These are phyloP conservation scores for Capronia epimyces DNA, from an alignment of 2,329 filamentous ascomycete genomes.

Conservation along the genomic window DNA sequence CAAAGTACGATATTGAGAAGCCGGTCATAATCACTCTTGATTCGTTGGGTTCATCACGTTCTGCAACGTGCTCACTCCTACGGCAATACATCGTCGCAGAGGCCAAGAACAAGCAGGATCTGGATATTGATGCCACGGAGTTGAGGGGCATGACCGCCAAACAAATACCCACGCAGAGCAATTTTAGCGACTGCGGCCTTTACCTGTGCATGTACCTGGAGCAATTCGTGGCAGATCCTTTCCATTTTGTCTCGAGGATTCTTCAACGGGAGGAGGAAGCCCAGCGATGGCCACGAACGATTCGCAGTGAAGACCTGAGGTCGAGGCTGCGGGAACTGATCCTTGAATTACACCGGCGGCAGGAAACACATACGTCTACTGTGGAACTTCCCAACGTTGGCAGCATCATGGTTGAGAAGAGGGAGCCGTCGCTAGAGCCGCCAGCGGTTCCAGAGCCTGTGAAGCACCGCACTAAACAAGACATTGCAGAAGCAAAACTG, in stretches of 20 bases:
- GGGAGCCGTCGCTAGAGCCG: not conserved
- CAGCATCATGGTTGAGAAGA: constrained; percentile 23
- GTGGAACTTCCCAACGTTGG: constrained; percentile 22
- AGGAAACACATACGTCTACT: constrained; percentile 32
- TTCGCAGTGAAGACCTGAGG: constrained; percentile 23
- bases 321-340: constrained; percentile 24
- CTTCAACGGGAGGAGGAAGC: constrained; percentile 60
- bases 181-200: constrained; percentile 83
- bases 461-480: constrained; percentile 1
- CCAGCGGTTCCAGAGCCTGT: not conserved
- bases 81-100: constrained; percentile 74
- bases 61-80: constrained; percentile 56
- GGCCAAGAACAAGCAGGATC: constrained; percentile 53
- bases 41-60: constrained; percentile 65
- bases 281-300: constrained; percentile 25
- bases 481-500: constrained; percentile 11
- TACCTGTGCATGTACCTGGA: constrained; percentile 80
- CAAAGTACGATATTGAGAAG: constrained; percentile 48
- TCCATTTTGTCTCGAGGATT: constrained; percentile 61
- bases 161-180: constrained; percentile 71
- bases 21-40: constrained; percentile 81
- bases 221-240: constrained; percentile 71
- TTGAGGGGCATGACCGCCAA: constrained; percentile 64
- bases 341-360: constrained; percentile 25
- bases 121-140: constrained; percentile 38